Evolutionary conservation across 2,329 filamentous ascomycete species (phyloP), one percentile per base, ranked within the genome.

Genomic region (Arachnomyces sp.): DNA sequence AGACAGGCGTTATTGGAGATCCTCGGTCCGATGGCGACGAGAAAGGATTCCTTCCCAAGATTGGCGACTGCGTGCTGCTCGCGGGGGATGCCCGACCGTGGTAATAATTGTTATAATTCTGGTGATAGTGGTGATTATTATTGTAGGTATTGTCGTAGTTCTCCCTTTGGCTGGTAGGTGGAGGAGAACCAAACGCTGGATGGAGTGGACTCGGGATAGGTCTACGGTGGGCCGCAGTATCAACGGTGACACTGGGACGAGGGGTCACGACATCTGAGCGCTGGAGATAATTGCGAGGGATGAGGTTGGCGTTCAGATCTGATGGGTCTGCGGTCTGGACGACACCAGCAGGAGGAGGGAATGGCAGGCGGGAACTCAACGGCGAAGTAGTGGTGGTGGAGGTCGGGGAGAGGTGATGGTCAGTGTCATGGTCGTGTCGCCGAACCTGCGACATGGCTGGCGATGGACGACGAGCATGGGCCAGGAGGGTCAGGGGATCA

Each of bases 271-370:
- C 47, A 43, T 60, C 52, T 33, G 57, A 50, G 46, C 54, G 54
- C 39, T 55, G 45, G 46, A 60, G 38, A 47, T 60, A 60, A 47
- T 64, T 58, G 40, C 60, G 55, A 38, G 60, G 54, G 38, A 61
- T 60, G 28, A 63, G 47, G 46, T 54, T 55, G 43, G 47, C 52
- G 39, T 44, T 47, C 25, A 40, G 36, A 39, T 28, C 20, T 38
- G 35, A 16, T 38, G 35, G 16, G n/a, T 18, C 16, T 28, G 25
- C 18, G 18, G 11, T 25, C 36, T 20, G 29, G 31, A 2, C 28
- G 1, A 20, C 31, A 38, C 28, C 34, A 38, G 25, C 12, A 28
- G 39, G 17, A 28, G 49, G 38, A 14, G 49, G 36, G 31, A 49
- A 43, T 31, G 38, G 31, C 30, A 44, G 13, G 31, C 42, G 38